Evolutionary conservation across 2,329 filamentous ascomycete species (phyloP).

Genomic region (Neonectria neomacrospora): DNA sequence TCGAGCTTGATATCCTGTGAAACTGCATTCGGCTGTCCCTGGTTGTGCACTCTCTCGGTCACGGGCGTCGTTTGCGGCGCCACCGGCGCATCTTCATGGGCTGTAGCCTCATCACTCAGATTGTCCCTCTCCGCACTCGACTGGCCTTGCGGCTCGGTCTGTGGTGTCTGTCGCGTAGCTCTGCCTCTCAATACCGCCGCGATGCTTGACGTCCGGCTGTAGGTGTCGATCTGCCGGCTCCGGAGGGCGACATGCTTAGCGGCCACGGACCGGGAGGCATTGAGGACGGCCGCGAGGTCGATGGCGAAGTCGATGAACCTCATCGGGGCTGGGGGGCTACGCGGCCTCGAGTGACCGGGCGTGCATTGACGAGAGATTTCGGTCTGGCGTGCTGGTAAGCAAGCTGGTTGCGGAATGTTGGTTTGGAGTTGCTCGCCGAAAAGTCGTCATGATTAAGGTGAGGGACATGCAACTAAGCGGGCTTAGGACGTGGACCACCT

Average conservation of each 20-base stretch:
- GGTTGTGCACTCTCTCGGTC: constrained; percentile 18
- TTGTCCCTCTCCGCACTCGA: constrained; percentile 4
- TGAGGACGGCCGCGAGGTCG: constrained; percentile 76
- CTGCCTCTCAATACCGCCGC: constrained; percentile 49
- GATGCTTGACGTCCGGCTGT: constrained; percentile 59
- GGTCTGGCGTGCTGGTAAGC: constrained; percentile 33
- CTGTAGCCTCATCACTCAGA: constrained; percentile 18
- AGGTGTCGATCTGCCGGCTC: constrained; percentile 63
- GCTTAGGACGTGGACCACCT: constrained; percentile 13
- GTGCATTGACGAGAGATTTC: constrained; percentile 38
- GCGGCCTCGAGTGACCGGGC: constrained; percentile 37
- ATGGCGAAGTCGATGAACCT: constrained; percentile 72
- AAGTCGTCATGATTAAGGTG: constrained; percentile 43
- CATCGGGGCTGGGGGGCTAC: constrained; percentile 54
- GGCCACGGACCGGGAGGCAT: constrained; percentile 75
- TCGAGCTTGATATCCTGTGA: constrained; percentile 24
- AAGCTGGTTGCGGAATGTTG: constrained; percentile 29
- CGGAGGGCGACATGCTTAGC: constrained; percentile 70
- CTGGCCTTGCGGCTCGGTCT: background rate
- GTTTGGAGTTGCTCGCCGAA: constrained; percentile 15
- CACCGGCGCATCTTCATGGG: constrained; percentile 29
- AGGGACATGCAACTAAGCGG: constrained; percentile 48
- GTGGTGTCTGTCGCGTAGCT: constrained; percentile 23
- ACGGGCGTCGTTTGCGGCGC: constrained; percentile 17
- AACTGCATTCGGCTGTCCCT: constrained; percentile 4